Base-by-base conservation (phyloP, 2,329 filamentous ascomycete species). In the Xylaria sp. region DNA sequence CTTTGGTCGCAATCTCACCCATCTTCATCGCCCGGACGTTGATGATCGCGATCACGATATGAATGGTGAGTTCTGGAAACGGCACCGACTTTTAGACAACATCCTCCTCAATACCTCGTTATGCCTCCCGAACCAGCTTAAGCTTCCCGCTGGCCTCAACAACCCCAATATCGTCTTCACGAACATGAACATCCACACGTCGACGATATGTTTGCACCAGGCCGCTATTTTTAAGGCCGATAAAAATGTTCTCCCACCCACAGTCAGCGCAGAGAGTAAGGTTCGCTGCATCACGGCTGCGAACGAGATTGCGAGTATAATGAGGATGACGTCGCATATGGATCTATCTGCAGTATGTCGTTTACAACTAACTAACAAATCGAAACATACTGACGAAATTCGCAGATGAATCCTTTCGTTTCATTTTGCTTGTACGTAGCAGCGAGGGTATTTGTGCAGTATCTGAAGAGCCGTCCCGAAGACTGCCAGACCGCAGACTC, bases 181-280 rank as follows among this genome's bases (percentile, higher is more conserved):
- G 64, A 98, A 98, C 74, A 97, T 99, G 93, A 94, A 92, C 76
- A 93, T 99, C 36, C 94, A 98, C 77, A 97, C 96, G 0, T 97
- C 94, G 0, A 94, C 93, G 1, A 98, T 99, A 61, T 98, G 95
- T 78, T 83, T 99, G n/a, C 96, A 99, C 75, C 96, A 99, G 81
- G 96, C 95, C 2, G 96, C 96, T 29, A 98, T 99, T 22, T 97
- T 95, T 85, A 98, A 97, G 77, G 94, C 94, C 0, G 95, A 98
- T 74, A 96, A 94, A 80, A 91, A 97, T 78, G 87, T 89, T 60
- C 82, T 97, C 67, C 90, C 93, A 0, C 82, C 86, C 1, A 90
- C 91, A 20, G 90, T 97, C 53, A 90, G 92, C 69, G 89, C 92
- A 1, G 95, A 98, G 77, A 97, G 94, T 78, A 97, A 97, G 78